These are phyloP conservation scores for Fonsecaea nubica DNA, from an alignment of 2,329 filamentous ascomycete genomes.

Conservation along the genomic window DNA sequence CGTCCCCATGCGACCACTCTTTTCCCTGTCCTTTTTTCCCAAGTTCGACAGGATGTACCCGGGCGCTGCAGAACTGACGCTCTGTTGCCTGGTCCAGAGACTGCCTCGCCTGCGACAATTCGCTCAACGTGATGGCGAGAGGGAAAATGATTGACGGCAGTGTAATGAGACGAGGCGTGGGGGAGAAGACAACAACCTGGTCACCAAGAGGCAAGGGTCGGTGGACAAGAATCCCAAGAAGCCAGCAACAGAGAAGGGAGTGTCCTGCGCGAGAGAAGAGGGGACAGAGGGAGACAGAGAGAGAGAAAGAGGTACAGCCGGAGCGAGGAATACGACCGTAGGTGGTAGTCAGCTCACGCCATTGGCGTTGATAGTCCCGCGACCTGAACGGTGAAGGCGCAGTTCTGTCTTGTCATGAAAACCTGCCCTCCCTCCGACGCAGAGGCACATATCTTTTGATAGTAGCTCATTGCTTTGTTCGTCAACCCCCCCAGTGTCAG, in stretches of 20 bases:
- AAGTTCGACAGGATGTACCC: not conserved
- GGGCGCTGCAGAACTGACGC: not conserved
- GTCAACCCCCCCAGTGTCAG: not conserved
- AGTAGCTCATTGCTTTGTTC: not conserved
- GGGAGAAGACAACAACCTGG: not conserved
- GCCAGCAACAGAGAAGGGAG: slow-evolving; percentile 3
- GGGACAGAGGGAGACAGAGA: not conserved
- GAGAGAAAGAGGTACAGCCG: not conserved
- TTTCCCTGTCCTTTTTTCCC: not conserved
- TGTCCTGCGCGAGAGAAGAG: not conserved
- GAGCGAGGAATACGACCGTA: not conserved
- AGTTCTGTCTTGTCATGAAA: slow-evolving; percentile 15
- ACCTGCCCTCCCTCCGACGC: not conserved
- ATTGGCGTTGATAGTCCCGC: slow-evolving; percentile 17
- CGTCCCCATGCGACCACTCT: not conserved
- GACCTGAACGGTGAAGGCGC: not conserved
- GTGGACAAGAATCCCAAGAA: not conserved
- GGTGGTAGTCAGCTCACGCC: slow-evolving; percentile 4
- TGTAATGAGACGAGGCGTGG: slow-evolving; percentile 8
- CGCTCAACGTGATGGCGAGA: not conserved
- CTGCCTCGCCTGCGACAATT: slow-evolving; percentile 7
- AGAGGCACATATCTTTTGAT: not conserved
- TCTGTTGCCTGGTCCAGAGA: not conserved
- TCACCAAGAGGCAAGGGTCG: slow-evolving; percentile 6
- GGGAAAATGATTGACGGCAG: not conserved